A percentile compares a stretch with the other conserved stretches of the same genome.
Evolutionary conservation across 176 grass and related monocot species (phyloP).

Genomic region (Elymus sibiricus): DNA sequence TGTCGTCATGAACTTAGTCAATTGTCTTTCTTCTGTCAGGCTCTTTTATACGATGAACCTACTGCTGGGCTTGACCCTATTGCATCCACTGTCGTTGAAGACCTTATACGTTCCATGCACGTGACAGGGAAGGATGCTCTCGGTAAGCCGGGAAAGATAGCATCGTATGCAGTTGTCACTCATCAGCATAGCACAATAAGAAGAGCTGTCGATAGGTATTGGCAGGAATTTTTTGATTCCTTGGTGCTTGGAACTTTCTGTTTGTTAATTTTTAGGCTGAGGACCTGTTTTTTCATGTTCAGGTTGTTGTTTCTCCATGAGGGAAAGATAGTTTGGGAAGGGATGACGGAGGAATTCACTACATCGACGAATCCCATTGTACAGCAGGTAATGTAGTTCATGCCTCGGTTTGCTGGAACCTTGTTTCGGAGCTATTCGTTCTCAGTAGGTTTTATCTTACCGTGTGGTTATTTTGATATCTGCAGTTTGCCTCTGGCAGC

Average conservation of each 20-base stretch:
- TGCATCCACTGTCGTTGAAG: slow-evolving; percentile 95
- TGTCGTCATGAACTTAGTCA: background rate
- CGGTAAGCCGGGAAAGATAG: slow-evolving; percentile 70
- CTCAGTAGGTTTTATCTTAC: background rate
- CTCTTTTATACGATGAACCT: slow-evolving; percentile 90
- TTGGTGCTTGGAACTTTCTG: background rate
- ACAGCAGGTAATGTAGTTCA: slow-evolving; percentile 51
- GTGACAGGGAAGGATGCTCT: slow-evolving; percentile 59
- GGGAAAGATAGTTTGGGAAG: slow-evolving; percentile 93
- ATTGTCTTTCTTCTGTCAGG: slow-evolving; percentile 42
- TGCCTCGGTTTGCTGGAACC: background rate
- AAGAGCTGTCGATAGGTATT: slow-evolving; percentile 93
- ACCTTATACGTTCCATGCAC: slow-evolving; percentile 91
- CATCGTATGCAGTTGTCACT: slow-evolving; percentile 88
- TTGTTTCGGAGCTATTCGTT: background rate
- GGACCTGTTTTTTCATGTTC: slow-evolving; percentile 18
- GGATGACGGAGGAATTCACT: slow-evolving; percentile 85
- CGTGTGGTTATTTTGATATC: background rate
- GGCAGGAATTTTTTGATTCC: background rate
- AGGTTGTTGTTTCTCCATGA: slow-evolving; percentile 94
- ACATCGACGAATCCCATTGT: slow-evolving; percentile 84
- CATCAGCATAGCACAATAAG: slow-evolving; percentile 98
- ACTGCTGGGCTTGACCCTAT: slow-evolving; percentile 97
- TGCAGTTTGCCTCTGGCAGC: slow-evolving; percentile 96
- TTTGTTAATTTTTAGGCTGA: background rate